Evolutionary conservation across 352 stramenopile genomes (phyloP).

Genomic region (Achlya hypogyna): DNA sequence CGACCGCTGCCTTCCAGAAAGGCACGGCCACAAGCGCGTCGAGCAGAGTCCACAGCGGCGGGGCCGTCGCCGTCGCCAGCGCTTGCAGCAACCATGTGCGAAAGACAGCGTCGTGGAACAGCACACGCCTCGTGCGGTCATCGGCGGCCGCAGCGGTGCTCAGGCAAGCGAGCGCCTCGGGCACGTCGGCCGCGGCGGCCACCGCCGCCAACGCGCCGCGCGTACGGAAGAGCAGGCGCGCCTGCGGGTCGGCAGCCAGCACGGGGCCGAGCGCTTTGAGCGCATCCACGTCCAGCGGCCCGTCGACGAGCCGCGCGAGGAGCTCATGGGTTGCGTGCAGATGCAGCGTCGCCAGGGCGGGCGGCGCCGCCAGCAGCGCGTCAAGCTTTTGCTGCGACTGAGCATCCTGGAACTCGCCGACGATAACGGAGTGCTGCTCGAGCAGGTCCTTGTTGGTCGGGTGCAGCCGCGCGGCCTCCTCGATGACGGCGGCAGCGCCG

Average conservation of each 20-base stretch:
- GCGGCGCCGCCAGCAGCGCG: background rate
- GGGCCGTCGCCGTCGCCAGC: constrained; percentile 1
- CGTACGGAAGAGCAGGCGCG: constrained; percentile 43
- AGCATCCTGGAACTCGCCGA: constrained; percentile 60
- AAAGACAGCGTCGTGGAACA: constrained; percentile 3
- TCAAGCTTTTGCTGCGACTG: constrained; percentile 29
- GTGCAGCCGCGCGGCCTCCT: constrained; percentile 30
- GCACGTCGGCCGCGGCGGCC: constrained; percentile 24
- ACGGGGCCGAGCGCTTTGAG: constrained; percentile 42
- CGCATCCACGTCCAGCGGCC: constrained; percentile 26
- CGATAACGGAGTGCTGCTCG: constrained; percentile 63
- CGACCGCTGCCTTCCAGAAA: constrained; percentile 40
- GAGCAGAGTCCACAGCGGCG: constrained; percentile 30
- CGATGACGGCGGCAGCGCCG: constrained; percentile 45
- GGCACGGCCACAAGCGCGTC: constrained; percentile 48
- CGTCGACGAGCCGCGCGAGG: constrained; percentile 37
- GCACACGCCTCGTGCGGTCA: background rate
- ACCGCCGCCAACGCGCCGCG: constrained; percentile 44
- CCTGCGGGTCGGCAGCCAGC: constrained; percentile 37
- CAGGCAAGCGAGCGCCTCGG: background rate
- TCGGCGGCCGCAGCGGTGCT: background rate
- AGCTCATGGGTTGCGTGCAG: constrained; percentile 39
- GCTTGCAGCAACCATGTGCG: constrained; percentile 13
- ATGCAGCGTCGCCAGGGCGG: constrained; percentile 26
- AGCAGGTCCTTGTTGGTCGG: constrained; percentile 47